A percentile compares a stretch with the other conserved stretches of the same genome.
Conservation (phyloP, 169 alveolate species). For the Eimeria tenella region DNA sequence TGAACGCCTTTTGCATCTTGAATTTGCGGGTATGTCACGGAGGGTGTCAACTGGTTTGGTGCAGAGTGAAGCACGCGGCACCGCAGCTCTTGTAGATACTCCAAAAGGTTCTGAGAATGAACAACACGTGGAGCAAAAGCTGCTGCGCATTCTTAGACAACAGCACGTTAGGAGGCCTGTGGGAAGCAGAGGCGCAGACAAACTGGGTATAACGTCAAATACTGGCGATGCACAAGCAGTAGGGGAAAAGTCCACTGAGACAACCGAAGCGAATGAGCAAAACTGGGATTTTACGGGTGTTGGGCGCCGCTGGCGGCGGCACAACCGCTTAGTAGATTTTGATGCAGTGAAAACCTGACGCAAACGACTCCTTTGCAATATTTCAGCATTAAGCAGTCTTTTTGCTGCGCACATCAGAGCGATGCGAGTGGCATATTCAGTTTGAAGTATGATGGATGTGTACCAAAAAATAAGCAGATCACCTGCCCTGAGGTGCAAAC, state of each 20-base stretch:
- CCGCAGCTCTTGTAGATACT: no score
- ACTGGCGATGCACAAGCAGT: background rate
- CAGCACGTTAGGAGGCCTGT: background rate
- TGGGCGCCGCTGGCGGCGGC: background rate
- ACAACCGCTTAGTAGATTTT: background rate
- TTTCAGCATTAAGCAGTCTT: no score
- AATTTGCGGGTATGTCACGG: background rate
- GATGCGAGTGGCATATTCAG: no score
- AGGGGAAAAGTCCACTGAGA: background rate
- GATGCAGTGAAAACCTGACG: no score
- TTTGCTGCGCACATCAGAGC: no score
- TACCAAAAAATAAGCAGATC: no score
- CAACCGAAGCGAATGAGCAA: background rate
- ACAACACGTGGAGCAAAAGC: background rate
- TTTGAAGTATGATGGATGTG: no score
- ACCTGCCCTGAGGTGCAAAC: no score
- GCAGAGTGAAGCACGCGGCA: no score
- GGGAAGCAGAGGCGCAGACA: conserved; percentile 2
- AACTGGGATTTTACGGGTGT: conserved; percentile 49
- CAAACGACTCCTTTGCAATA: no score
- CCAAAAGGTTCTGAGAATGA: no score
- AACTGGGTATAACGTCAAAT: background rate
- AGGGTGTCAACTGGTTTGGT: no score
- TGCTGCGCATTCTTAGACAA: background rate
- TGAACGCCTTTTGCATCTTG: conserved; percentile 36